Percentiles rank a stretch among this genome's conserved stretches.
Conservation (phyloP, 2,329 filamentous ascomycete species). For the Trichoderma aggressivum region DNA sequence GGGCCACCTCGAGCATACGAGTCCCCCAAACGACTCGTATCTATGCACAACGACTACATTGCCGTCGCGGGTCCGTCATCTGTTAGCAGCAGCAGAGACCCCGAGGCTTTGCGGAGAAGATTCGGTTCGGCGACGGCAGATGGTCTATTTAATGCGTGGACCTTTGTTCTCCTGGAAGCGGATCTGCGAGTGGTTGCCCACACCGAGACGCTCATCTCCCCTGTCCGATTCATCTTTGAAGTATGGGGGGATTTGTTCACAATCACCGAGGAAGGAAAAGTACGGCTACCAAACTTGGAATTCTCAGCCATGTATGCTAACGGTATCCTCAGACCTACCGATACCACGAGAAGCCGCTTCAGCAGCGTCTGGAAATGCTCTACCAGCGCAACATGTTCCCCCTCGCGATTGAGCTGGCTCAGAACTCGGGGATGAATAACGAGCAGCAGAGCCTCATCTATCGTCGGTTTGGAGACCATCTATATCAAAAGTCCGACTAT, state of each 20-base stretch:
- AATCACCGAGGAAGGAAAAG: conserved; percentile 89
- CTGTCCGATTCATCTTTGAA: conserved; percentile 74
- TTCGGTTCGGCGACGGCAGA: conserved; percentile 70
- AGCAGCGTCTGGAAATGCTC: conserved; percentile 87
- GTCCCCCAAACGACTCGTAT: conserved; percentile 78
- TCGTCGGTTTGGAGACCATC: conserved; percentile 85
- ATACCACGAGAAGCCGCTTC: conserved; percentile 86
- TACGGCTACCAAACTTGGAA: conserved; percentile 36
- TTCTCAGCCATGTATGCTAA: not conserved
- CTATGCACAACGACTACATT: conserved; percentile 80
- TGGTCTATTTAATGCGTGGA: conserved; percentile 79
- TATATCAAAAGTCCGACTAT: conserved; percentile 94
- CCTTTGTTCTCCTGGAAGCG: conserved; percentile 87
- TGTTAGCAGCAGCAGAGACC: conserved; percentile 49
- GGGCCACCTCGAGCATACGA: conserved; percentile 90
- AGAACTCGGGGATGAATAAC: conserved; percentile 77
- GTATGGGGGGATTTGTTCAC: conserved; percentile 92
- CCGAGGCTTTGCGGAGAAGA: conserved; percentile 62
- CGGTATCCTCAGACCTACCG: conserved; percentile 63
- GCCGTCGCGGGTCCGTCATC: conserved; percentile 76
- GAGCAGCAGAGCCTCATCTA: conserved; percentile 89
- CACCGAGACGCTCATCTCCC: conserved; percentile 77
- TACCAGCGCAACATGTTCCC: conserved; percentile 93
- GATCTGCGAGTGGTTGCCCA: conserved; percentile 88
- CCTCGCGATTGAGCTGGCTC: conserved; percentile 85